Evolutionary conservation across 306 rosid genomes (phyloP), one percentile per base, ranked within the genome.

Genomic region (Acacia acuminata): DNA sequence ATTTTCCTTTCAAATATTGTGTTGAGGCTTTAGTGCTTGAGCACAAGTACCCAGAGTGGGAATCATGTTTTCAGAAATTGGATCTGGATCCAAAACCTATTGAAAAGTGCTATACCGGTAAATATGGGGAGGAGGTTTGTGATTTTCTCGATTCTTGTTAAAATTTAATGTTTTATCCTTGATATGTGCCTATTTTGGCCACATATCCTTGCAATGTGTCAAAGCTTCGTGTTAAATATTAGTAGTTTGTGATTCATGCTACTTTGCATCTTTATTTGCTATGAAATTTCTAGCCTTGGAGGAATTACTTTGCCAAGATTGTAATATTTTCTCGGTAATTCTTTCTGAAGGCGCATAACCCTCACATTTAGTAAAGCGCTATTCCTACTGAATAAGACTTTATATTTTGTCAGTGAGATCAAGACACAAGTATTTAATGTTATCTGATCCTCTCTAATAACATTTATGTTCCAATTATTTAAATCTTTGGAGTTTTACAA

Each of bases 1-100:
- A 96, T 82, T 96, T 96, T 84, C 91, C 93, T 75, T 92, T 93
- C 83, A 90, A 92, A 73, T 82, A 88, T 77, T 96, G 98, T 77
- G 71, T 93, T 32, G 97, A 93, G 94, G 79, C 82, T 67, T 69
- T 87, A 75, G 92, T 64, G 55, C 40, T 56, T 10, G 74, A 86
- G 55, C 56, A 14, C 71, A 87, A 81, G 83, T 73, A 53, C 72
- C 16, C 22, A 9, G 81, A 89, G 77, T 96, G 99, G 97, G 89
- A 90, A 76, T 90, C 90, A 4, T 94, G 98, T 81, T 96, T 82
- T 74, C 82, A 90, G 79, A 90, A 88, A 77, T 81, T 93, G 86
- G 86, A 81, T 38, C 82, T 96, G 88, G 89, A 94, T 90, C 79
- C 94, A 58, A 75, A 88, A 67, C 89, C 88, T 77, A 61, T 92